Evolutionary conservation across 768 basidiomycete genomes (phyloP).

Genomic region (Suillus americanus): DNA sequence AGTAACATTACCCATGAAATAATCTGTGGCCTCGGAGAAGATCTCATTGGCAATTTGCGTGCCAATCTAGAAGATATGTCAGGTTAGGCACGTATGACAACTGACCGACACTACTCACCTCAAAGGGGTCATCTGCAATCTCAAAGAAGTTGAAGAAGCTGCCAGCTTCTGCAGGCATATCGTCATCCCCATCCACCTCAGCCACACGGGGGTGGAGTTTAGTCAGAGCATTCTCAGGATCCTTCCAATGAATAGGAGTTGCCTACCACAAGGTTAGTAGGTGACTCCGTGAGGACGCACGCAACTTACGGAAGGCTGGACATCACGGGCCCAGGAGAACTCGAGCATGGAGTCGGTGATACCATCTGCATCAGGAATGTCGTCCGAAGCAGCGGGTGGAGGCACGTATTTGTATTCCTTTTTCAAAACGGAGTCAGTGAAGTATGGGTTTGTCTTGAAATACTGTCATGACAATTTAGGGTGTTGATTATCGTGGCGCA

Average conservation of each 20-base stretch:
- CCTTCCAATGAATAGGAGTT: constrained; percentile 79
- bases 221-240: constrained; percentile 70
- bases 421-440: constrained; percentile 70
- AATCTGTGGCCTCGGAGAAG: constrained; percentile 80
- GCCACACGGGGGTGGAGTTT: constrained; percentile 71
- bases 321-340: constrained; percentile 79
- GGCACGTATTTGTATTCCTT: constrained; percentile 79
- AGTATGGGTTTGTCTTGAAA: constrained; percentile 87
- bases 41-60: constrained; percentile 71
- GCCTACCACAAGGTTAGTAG: constrained; percentile 38
- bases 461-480: constrained; percentile 43
- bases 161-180: constrained; percentile 63
- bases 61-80: constrained; percentile 53
- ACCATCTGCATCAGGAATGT: constrained; percentile 70
- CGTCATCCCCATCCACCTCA: constrained; percentile 59
- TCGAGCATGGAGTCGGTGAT: constrained; percentile 76
- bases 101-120: constrained; percentile 45
- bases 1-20: constrained; percentile 68
- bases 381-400: constrained; percentile 49
- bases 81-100: neutral
- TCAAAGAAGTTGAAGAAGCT: constrained; percentile 92
- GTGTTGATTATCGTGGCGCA: constrained; percentile 1
- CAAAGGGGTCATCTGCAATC: constrained; percentile 57
- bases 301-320: constrained; percentile 58
- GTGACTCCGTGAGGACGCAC: neutral